Percentiles rank a stretch among this genome's conserved stretches.
Conservation (phyloP, 257 asterid species). For the Thymus quinquecostatus region DNA sequence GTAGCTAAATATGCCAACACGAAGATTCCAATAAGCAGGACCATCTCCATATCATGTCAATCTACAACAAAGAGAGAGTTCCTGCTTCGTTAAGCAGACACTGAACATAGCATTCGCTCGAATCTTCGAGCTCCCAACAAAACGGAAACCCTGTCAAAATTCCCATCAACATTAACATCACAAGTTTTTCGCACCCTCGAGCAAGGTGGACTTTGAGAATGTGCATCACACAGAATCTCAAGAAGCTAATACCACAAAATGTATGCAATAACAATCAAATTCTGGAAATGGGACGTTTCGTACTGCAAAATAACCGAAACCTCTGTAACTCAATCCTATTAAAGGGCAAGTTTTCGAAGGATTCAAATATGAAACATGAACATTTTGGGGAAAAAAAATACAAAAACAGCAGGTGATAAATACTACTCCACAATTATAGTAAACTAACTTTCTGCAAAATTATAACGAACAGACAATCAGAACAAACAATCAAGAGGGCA, state of each 20-base stretch:
- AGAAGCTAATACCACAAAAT: neutral
- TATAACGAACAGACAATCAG: neutral
- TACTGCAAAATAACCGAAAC: neutral
- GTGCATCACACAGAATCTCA: neutral
- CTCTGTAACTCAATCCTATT: neutral
- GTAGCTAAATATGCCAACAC: slow-evolving; percentile 43
- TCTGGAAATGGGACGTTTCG: too few relatives aligned
- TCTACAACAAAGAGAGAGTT: neutral
- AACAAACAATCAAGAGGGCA: slow-evolving; percentile 16
- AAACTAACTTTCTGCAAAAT: neutral
- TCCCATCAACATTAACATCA: neutral
- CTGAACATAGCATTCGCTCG: slow-evolving; percentile 27
- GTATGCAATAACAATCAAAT: too few relatives aligned
- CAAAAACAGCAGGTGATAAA: slow-evolving; percentile 4
- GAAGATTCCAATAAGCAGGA: slow-evolving; percentile 45
- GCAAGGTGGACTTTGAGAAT: neutral
- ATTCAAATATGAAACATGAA: neutral
- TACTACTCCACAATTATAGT: neutral
- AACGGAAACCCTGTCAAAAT: slow-evolving; percentile 32
- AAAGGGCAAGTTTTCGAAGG: neutral
- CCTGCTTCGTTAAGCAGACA: slow-evolving; percentile 27
- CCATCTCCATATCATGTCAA: slow-evolving; percentile 48
- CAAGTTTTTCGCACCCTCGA: neutral
- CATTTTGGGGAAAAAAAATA: neutral
- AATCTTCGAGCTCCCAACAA: slow-evolving; percentile 30